Evolutionary conservation across 2,329 filamentous ascomycete genomes (phyloP), one percentile per base, ranked within the genome.

Genomic region (Arthrobotrys iridis): DNA sequence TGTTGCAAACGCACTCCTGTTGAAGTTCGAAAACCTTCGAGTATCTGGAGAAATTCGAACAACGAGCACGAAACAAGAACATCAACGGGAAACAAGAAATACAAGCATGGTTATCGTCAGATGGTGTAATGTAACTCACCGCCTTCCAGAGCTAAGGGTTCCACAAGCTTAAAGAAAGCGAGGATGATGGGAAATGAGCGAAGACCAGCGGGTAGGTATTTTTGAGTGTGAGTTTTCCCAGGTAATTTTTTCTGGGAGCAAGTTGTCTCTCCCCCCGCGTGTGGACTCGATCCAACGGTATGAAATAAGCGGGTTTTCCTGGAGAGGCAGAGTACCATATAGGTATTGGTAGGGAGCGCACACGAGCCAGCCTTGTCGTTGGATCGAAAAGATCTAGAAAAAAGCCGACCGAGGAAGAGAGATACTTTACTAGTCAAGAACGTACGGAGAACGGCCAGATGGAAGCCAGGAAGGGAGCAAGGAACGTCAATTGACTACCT

Each of bases 371-470:
- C 65, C 57, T 24, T 28, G 35, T 46, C 2, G 48, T 35, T 64
- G 37, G 55, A 37, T 66, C 70, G 28, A 67, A 52, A 74, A 58
- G 46, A n/a, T n/a, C n/a, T n/a, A n/a, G n/a, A 48, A 58, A 63
- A 74, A 63, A 40, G 26, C 35, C 35, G 62, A 55, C 55, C 70
- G 52, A 66, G 60, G 58, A 48, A 62, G 45, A 41, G 40, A 60
- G n/a, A n/a, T n/a, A n/a, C n/a, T n/a, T n/a, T 30, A 63, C 67
- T 50, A 72, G 67, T 64, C 66, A 64, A 48, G 58, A 64, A 59
- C 33, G 37, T 22, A 26, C 24, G 33, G 52, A 45, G 55, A 26
- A 68, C 50, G 64, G 64, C 33, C 65, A 63, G 60, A 65, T 40
- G 57, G 43, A 63, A 60, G 43, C 40, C 22, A 18, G 50, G 50